Percentiles rank a stretch among this genome's conserved stretches.
These are phyloP conservation scores for Stephanodiscus minutulus DNA, from an alignment of 108 stramenopile genomes.

Conservation along the genomic window DNA sequence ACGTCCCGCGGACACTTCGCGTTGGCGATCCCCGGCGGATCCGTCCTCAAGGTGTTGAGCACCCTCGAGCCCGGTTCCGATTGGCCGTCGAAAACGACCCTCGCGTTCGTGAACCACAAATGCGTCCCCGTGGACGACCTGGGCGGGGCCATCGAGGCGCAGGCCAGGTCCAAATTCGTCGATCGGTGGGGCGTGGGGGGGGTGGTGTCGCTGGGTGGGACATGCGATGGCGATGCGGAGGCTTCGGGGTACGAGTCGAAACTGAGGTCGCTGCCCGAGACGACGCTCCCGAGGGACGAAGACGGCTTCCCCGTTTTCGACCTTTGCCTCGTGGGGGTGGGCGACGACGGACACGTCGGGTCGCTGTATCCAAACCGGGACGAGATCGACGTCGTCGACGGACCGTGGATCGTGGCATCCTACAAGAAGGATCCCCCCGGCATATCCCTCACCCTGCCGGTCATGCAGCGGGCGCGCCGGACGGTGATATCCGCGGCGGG, in stretches of 20 bases:
- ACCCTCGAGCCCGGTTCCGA: conserved; percentile 30
- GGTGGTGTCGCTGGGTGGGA: conserved; percentile 59
- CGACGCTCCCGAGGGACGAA: conserved; percentile 53
- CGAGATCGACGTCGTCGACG: conserved; percentile 59
- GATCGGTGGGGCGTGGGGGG: conserved; percentile 58
- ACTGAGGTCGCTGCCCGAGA: conserved; percentile 38
- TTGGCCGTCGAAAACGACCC: conserved; percentile 63
- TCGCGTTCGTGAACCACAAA: conserved; percentile 88
- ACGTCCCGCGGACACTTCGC: conserved; percentile 56
- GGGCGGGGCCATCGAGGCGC: conserved; percentile 69
- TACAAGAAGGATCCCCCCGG: conserved; percentile 71
- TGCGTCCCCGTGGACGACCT: conserved; percentile 70
- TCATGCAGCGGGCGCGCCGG: conserved; percentile 63
- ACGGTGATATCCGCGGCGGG: conserved; percentile 80
- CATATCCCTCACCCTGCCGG: conserved; percentile 75
- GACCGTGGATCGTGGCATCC: conserved; percentile 65
- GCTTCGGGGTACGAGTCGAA: conserved; percentile 66
- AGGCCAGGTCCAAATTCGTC: conserved; percentile 67
- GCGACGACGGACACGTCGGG: conserved; percentile 84
- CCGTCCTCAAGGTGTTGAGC: conserved; percentile 73
- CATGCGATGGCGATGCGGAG: conserved; percentile 58
- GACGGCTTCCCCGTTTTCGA: conserved; percentile 81
- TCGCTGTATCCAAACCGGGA: conserved; percentile 72
- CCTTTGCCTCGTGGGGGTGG: conserved; percentile 78
- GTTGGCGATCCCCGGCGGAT: conserved; percentile 84